phyloP scores from a whole-genome alignment of 2,329 filamentous ascomycete species.

The Aspergillus sp. region DNA sequence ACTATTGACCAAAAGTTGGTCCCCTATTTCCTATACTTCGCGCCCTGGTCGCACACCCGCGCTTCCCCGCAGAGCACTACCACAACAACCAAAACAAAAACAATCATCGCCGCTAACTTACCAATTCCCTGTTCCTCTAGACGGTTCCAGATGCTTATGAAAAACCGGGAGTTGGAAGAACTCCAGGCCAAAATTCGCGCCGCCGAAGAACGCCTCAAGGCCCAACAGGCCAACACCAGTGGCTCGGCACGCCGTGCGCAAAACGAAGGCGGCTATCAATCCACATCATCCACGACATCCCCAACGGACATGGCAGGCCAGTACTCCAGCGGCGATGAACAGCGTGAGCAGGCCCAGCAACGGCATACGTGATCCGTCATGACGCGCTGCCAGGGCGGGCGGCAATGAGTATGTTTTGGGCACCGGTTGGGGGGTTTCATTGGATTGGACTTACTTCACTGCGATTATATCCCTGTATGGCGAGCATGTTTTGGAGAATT shows the following conservation, averaged over 20 bases:
- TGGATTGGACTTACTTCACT: conserved; percentile 15
- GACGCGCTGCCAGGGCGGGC: conserved; percentile 8
- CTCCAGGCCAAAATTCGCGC: conserved; percentile 81
- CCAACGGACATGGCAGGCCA: conserved; percentile 21
- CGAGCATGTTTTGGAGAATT: conserved; percentile 16
- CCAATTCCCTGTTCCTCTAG: conserved; percentile 45
- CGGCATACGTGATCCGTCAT: conserved; percentile 16
- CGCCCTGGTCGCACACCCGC: background rate
- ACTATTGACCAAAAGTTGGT: conserved; percentile 77
- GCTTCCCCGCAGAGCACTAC: background rate
- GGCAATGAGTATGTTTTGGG: conserved; percentile 12
- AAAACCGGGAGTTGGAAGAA: conserved; percentile 76
- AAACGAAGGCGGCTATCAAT: conserved; percentile 19
- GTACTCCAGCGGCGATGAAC: conserved; percentile 25
- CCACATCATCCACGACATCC: conserved; percentile 18
- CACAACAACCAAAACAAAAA: background rate
- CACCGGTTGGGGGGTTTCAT: conserved; percentile 12
- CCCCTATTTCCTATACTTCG: background rate
- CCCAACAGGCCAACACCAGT: conserved; percentile 21
- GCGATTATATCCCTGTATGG: conserved; percentile 12
- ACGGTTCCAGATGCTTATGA: conserved; percentile 73
- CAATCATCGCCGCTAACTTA: conserved; percentile 3
- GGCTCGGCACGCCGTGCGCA: conserved; percentile 11
- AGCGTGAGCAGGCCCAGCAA: conserved; percentile 17
- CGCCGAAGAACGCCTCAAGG: conserved; percentile 74